Percentiles rank a stretch among this genome's conserved stretches.
Evolutionary conservation across 1,284 basidiomycete genomes (phyloP).

Genomic region (Ustilago curta): DNA sequence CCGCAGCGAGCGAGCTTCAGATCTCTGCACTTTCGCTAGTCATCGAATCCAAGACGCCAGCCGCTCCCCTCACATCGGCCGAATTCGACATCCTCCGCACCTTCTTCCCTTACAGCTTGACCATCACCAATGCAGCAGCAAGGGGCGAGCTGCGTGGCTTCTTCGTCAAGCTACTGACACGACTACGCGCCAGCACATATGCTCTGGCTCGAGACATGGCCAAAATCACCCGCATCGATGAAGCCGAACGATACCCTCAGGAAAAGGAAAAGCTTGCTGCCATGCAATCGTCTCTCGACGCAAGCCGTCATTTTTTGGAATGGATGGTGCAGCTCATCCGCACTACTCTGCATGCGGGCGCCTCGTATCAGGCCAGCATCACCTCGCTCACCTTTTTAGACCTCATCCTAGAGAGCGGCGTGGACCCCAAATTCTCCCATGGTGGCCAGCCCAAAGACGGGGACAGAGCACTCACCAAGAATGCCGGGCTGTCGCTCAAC

Average conservation of each 20-base stretch:
- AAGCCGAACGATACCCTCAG: conserved; percentile 34
- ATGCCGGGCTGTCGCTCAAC: conserved; percentile 51
- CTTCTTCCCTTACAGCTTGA: conserved; percentile 53
- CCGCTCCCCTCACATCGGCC: conserved; percentile 32
- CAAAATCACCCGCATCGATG: conserved; percentile 43
- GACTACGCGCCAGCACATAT: conserved; percentile 57
- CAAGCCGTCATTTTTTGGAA: conserved; percentile 40
- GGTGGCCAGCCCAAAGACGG: conserved; percentile 11
- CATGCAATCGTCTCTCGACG: conserved; percentile 22
- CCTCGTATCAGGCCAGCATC: conserved; percentile 60
- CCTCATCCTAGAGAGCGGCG: conserved; percentile 53
- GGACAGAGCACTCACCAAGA: conserved; percentile 34
- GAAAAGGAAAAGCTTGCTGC: conserved; percentile 37
- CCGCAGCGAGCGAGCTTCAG: conserved; percentile 49
- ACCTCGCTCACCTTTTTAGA: conserved; percentile 58
- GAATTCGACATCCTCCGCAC: conserved; percentile 48
- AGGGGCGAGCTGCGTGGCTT: conserved; percentile 56
- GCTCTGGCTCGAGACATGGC: conserved; percentile 40
- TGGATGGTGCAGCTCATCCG: conserved; percentile 40
- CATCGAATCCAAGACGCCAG: conserved; percentile 59
- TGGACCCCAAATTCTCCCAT: conserved; percentile 40
- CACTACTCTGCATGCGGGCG: conserved; percentile 57
- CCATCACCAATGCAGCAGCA: conserved; percentile 54
- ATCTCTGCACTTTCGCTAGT: conserved; percentile 54
- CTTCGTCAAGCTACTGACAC: conserved; percentile 60